Evolutionary conservation across 352 stramenopile genomes (phyloP), one percentile per base, ranked within the genome.

Genomic region (Peronospora destructor): DNA sequence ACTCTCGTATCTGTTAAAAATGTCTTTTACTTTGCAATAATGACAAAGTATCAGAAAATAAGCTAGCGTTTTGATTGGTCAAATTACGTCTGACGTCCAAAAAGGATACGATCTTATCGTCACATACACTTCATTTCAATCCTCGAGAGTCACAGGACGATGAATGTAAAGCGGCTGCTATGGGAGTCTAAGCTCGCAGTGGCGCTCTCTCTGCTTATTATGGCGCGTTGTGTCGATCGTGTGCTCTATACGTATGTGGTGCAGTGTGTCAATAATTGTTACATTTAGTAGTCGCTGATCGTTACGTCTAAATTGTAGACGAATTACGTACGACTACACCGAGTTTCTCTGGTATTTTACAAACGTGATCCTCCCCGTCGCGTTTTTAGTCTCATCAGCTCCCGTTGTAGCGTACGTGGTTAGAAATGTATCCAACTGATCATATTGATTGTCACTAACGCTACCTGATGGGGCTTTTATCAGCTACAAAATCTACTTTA

Each of bases 251-350:
- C 82, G 82, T 92, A 64, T 45, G 80, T 84, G 12, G 12, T 48
- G 12, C 16, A 17, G 0, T 21, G 19, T 6, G 14, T 21, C n/a
- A 23, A 34, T 50, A 7, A 37, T 8, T 37, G 13, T 30, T 30
- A 30, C 26, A 10, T 30, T 30, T 16, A 56, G 5, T 7, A 41
- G 4, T 29, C 28, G 12, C 23, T 16, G 16, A 33, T 14, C 16
- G 16, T 44, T 42, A 5, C 9, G 5, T 36, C 19, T 33, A 11
- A 19, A 16, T 16, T 60, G 59, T 64, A 89, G 80, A 25, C 82
- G 82, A 48, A 87, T 93, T 53, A 90, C 82, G 52, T 93, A 90
- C 53, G 79, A 89, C 50, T 93, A 93, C 64, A 83, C 70, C n/a
- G 66, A 71, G 16, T 93, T 90, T 56, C 73, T 93, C 9, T 94